Evolutionary conservation across 352 stramenopile species (phyloP).

Genomic region (Hyaloperonospora brassicae): DNA sequence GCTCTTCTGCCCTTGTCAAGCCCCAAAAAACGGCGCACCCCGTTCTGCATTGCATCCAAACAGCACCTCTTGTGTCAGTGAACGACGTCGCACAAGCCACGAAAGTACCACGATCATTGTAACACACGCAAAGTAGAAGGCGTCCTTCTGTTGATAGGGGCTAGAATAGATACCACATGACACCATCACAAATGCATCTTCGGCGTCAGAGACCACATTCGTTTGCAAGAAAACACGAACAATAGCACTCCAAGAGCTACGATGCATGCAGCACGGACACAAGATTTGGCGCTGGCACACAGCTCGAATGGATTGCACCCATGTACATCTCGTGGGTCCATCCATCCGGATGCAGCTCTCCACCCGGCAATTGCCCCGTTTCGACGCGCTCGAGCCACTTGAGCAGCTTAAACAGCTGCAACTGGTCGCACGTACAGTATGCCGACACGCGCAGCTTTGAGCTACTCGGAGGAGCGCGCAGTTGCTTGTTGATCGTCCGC

Average conservation of each 20-base stretch:
- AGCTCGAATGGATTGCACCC: constrained; percentile 75
- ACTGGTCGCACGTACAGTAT: constrained; percentile 79
- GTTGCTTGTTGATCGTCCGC: constrained; percentile 77
- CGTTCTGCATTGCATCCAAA: constrained; percentile 28
- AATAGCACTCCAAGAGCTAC: background rate
- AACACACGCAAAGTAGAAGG: constrained; percentile 79
- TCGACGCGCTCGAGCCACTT: constrained; percentile 82
- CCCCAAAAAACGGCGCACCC: constrained; percentile 89
- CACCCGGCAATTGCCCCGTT: constrained; percentile 62
- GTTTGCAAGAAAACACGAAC: no score
- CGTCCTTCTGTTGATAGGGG: constrained; percentile 68
- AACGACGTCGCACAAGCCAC: background rate
- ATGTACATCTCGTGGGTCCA: constrained; percentile 86
- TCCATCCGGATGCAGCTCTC: constrained; percentile 68
- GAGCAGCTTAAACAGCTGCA: constrained; percentile 81
- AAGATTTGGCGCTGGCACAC: constrained; percentile 35
- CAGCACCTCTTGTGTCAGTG: constrained; percentile 1
- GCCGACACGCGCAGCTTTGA: constrained; percentile 78
- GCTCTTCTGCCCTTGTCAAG: constrained; percentile 69
- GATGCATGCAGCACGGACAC: constrained; percentile 21
- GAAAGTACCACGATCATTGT: background rate
- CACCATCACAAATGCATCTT: background rate
- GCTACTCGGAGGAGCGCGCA: constrained; percentile 56
- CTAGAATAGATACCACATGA: constrained; percentile 7
- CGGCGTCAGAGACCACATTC: no score